phyloP scores from a whole-genome alignment of 768 basidiomycete species.

The Tricholoma saponaceum region DNA sequence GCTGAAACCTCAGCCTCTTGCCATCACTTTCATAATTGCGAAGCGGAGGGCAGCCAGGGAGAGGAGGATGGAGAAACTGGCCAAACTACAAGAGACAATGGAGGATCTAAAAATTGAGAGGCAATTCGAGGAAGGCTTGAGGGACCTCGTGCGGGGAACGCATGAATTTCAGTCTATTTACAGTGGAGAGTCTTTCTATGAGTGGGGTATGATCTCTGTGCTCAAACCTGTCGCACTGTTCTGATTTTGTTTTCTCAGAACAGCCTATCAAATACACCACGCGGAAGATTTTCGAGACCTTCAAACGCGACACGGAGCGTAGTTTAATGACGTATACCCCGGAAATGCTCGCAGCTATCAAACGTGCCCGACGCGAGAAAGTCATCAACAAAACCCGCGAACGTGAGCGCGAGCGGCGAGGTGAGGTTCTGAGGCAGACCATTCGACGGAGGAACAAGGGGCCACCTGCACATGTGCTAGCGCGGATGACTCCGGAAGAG shows the following conservation, averaged over 20 bases:
- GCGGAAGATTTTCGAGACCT: slow-evolving; percentile 25
- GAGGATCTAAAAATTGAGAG: slow-evolving; percentile 31
- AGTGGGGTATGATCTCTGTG: slow-evolving; percentile 38
- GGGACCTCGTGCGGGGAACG: neutral
- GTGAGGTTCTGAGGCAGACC: slow-evolving; percentile 53
- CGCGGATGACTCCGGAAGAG: slow-evolving; percentile 46
- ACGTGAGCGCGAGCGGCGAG: slow-evolving; percentile 54
- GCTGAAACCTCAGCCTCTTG: slow-evolving; percentile 71
- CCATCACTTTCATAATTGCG: slow-evolving; percentile 68
- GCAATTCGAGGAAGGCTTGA: slow-evolving; percentile 30
- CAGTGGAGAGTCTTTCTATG: slow-evolving; percentile 9
- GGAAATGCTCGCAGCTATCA: slow-evolving; percentile 45
- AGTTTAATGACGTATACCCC: slow-evolving; percentile 38
- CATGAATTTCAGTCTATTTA: slow-evolving; percentile 4
- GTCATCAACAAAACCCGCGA: slow-evolving; percentile 64
- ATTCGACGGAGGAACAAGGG: slow-evolving; percentile 44
- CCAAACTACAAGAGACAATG: slow-evolving; percentile 24
- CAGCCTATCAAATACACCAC: slow-evolving; percentile 30
- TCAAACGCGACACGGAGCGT: slow-evolving; percentile 40
- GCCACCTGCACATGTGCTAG: slow-evolving; percentile 61
- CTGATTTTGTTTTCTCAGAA: slow-evolving; percentile 22
- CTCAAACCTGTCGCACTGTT: neutral
- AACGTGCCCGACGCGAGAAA: slow-evolving; percentile 56
- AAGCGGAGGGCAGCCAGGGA: slow-evolving; percentile 34
- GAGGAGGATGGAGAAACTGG: slow-evolving; percentile 36